A percentile compares a stretch with the other conserved stretches of the same genome.
phyloP scores from a whole-genome alignment of 345 rosid species.

The Eucalyptus albens region DNA sequence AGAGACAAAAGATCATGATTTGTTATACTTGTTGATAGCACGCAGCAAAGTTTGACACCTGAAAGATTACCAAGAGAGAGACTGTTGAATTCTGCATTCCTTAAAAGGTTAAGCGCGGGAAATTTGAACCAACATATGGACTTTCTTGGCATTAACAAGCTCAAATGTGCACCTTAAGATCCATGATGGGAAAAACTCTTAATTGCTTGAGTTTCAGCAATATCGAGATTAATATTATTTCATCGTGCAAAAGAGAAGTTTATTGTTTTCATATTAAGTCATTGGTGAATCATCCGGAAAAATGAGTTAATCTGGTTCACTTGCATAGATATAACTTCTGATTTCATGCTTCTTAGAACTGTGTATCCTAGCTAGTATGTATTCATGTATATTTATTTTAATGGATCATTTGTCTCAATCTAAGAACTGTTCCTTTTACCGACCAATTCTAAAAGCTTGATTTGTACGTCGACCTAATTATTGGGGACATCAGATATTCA shows the following conservation, averaged over 20 bases:
- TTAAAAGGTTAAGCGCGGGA: not conserved
- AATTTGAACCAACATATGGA: not conserved
- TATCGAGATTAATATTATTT: too few species aligned
- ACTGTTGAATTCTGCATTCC: too few species aligned
- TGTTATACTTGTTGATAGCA: too few species aligned
- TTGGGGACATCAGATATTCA: not conserved
- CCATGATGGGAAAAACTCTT: not conserved
- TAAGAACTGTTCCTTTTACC: not conserved
- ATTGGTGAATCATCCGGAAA: not conserved
- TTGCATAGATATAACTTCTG: too few species aligned
- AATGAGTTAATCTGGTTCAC: not conserved
- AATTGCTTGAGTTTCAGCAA: not conserved
- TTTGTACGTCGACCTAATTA: accelerated
- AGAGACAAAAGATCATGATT: too few species aligned
- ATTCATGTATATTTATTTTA: not conserved
- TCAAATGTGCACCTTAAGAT: not conserved
- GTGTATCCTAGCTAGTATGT: not conserved
- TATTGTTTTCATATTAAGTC: not conserved
- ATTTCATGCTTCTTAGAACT: not conserved
- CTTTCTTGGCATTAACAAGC: not conserved
- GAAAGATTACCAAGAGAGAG: too few species aligned
- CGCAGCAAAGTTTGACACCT: too few species aligned
- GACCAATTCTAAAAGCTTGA: not conserved
- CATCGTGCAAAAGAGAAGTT: not conserved
- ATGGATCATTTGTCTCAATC: not conserved